A percentile compares a stretch with the other conserved stretches of the same genome.
Evolutionary conservation across 805 yeast genomes (phyloP).

Genomic region (Debaryomyces tyrocola): DNA sequence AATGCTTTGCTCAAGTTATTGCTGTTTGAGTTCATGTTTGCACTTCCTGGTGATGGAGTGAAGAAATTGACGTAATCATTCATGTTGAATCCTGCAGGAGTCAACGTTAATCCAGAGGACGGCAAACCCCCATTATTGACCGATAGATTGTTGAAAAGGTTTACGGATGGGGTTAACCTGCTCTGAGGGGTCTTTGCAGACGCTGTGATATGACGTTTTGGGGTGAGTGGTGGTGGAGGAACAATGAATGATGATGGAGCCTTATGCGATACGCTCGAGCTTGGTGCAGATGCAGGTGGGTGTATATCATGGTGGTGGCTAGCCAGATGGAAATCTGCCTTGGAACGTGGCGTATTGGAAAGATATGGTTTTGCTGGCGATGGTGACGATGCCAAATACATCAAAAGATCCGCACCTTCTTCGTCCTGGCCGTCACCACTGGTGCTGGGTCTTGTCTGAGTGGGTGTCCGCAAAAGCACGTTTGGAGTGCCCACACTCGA

Average conservation of each 20-base stretch:
- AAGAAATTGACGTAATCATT: slow-evolving; percentile 78
- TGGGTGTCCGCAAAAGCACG: slow-evolving; percentile 34
- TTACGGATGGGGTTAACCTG: slow-evolving; percentile 40
- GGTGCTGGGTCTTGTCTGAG: slow-evolving; percentile 24
- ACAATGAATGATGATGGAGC: slow-evolving; percentile 26
- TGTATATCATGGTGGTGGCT: slow-evolving; percentile 6
- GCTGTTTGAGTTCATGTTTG: slow-evolving; percentile 5
- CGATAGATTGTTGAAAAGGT: slow-evolving; percentile 22
- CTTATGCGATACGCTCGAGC: slow-evolving; percentile 2
- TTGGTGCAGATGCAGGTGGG: slow-evolving; percentile 24
- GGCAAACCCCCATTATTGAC: slow-evolving; percentile 34
- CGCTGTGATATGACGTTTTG: slow-evolving; percentile 31
- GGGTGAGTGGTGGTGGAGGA: slow-evolving; percentile 46
- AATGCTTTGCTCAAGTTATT: slow-evolving; percentile 21
- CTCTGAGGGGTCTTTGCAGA: slow-evolving; percentile 40
- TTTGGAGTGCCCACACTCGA: slow-evolving; percentile 11
- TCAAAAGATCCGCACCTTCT: slow-evolving; percentile 80
- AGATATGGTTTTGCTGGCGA: slow-evolving; percentile 52
- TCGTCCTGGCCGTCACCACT: slow-evolving; percentile 32
- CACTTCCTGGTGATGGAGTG: slow-evolving; percentile 63
- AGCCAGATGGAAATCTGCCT: neutral
- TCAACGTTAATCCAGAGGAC: slow-evolving; percentile 42
- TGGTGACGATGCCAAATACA: slow-evolving; percentile 84
- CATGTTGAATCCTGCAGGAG: slow-evolving; percentile 76
- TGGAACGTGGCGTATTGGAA: slow-evolving; percentile 30